These are phyloP conservation scores for Marasmius tenuissimus DNA, from an alignment of 1,284 basidiomycete species.

Conservation along the genomic window DNA sequence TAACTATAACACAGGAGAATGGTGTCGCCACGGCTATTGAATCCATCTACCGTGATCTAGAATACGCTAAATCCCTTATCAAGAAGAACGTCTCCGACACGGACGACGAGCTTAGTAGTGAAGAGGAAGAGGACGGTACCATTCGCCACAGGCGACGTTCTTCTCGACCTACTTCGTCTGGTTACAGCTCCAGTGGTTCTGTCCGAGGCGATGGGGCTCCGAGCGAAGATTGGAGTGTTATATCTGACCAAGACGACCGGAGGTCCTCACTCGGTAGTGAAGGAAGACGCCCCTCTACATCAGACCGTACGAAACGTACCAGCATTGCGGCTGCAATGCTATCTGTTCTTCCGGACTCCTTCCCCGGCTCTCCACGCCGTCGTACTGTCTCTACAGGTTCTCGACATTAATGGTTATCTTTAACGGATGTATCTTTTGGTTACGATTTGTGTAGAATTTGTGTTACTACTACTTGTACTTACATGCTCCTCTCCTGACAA, in stretches of 20 bases:
- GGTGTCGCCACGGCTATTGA: conserved; percentile 88
- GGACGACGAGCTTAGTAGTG: conserved; percentile 32
- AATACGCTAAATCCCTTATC: conserved; percentile 82
- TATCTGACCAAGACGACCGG: conserved; percentile 69
- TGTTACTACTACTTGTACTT: background rate
- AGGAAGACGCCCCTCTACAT: conserved; percentile 23
- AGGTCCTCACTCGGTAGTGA: conserved; percentile 48
- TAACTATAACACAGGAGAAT: conserved; percentile 63
- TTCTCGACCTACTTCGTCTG: conserved; percentile 38
- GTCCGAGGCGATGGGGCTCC: conserved; percentile 37
- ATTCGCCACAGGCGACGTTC: conserved; percentile 39
- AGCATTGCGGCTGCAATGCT: conserved; percentile 61
- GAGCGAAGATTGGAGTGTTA: conserved; percentile 83
- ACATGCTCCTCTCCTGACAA: background rate
- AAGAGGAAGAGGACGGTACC: conserved; percentile 44
- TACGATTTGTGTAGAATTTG: background rate
- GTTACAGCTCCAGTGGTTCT: conserved; percentile 59
- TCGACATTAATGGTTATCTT: background rate
- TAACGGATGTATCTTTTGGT: background rate
- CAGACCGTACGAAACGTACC: conserved; percentile 48
- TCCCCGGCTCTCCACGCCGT: conserved; percentile 41
- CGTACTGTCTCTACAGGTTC: conserved; percentile 30
- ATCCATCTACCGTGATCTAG: conserved; percentile 89
- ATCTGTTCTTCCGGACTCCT: conserved; percentile 57
- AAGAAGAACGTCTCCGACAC: conserved; percentile 46